phyloP scores from a whole-genome alignment of 805 yeast genomes.

The Candida jianshihensis region DNA sequence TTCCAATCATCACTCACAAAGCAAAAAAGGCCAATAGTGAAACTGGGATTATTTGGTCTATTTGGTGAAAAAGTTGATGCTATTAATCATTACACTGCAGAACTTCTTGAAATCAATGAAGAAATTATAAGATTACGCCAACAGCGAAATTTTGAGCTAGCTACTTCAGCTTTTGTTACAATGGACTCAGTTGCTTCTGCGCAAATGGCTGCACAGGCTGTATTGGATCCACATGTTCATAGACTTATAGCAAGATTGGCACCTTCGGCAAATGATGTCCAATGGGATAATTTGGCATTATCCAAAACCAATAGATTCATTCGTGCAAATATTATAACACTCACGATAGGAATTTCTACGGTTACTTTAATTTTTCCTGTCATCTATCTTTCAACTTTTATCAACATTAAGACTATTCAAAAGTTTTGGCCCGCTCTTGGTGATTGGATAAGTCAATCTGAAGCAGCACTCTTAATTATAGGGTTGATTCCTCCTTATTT shows the following conservation, averaged over 20 bases:
- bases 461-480: conserved; percentile 71
- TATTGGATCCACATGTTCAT: conserved; percentile 82
- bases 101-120: conserved; percentile 61
- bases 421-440: conserved; percentile 85
- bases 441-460: conserved; percentile 49
- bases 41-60: conserved; percentile 46
- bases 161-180: conserved; percentile 88
- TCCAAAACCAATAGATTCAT: conserved; percentile 63
- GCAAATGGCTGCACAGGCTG: conserved; percentile 94
- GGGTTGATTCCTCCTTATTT: conserved; percentile 88
- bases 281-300: conserved; percentile 84
- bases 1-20: conserved; percentile 3
- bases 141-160: conserved; percentile 51
- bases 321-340: conserved; percentile 36
- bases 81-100: conserved; percentile 64
- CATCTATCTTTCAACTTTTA: conserved; percentile 71
- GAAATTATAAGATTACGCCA: conserved; percentile 43
- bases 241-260: conserved; percentile 79
- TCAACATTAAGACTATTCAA: conserved; percentile 71
- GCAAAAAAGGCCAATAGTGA: conserved; percentile 29
- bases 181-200: conserved; percentile 95
- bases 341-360: conserved; percentile 43
- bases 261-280: conserved; percentile 93
- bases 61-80: conserved; percentile 75
- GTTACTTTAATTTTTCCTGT: conserved; percentile 79